These are phyloP conservation scores for Stephania japonica DNA, from an alignment of 164 flowering plant species.

Conservation along the genomic window DNA sequence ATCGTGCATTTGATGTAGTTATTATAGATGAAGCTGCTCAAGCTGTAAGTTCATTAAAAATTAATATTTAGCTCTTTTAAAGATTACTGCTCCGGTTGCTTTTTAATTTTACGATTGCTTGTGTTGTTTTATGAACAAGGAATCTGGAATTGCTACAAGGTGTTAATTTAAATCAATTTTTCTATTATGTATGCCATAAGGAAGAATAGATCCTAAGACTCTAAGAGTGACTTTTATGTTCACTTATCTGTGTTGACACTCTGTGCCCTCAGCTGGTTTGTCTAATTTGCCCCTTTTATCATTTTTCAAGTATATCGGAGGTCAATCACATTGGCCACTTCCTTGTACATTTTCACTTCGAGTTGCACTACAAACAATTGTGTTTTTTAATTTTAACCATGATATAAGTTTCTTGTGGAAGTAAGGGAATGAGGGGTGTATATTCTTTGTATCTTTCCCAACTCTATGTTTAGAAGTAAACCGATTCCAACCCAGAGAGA, in stretches of 20 bases:
- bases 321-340: too few relatives aligned
- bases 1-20: slow-evolving; percentile 84
- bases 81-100: background rate
- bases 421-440: too few relatives aligned
- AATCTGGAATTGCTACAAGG: background rate
- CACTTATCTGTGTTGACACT: background rate
- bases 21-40: slow-evolving; percentile 99
- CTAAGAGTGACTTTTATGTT: background rate
- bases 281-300: too few relatives aligned
- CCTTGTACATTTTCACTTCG: too few relatives aligned
- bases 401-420: too few relatives aligned
- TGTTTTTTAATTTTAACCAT: too few relatives aligned
- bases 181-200: background rate
- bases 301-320: too few relatives aligned
- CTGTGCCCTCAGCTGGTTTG: too few relatives aligned
- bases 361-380: too few relatives aligned
- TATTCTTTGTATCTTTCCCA: too few relatives aligned
- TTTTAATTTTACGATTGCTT: background rate
- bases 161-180: background rate
- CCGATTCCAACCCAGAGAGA: too few relatives aligned
- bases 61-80: background rate
- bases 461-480: too few relatives aligned
- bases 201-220: background rate
- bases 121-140: background rate
- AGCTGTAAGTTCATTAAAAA: slow-evolving; percentile 60